Base-by-base conservation (phyloP, 2,329 filamentous ascomycete species). In the Cercospora berteroae region DNA sequence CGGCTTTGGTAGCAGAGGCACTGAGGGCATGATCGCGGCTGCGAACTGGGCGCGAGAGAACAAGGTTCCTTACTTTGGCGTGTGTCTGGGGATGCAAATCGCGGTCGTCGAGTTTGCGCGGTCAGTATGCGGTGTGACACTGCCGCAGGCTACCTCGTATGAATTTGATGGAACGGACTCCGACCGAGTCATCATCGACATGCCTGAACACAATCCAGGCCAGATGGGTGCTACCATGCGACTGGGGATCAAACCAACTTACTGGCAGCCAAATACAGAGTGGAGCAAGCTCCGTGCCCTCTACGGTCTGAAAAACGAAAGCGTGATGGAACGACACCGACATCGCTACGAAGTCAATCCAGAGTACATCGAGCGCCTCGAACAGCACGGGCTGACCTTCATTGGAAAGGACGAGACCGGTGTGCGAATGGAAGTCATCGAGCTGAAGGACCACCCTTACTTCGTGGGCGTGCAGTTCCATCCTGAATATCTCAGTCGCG, bases 281-380 rank as follows among this genome's bases (percentile, higher is more conserved):
- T 95, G 91, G 91, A 91, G 88, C 66, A 89, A 89, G 72, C 85
- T 96, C 27, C 89, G 92, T 16, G 86, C 86, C 7, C 81, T 96
- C 9, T 96, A 96, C 78, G 90, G 89, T 3, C 63, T 78, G 29
- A 66, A 79, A 71, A 72, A 81, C 77, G 67, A 76, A 64, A 77
- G 78, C 63, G 82, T 85, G 60, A 77, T 81, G 52, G 93, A 96
- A 83, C 87, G 93, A 60, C 93, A 97, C 79, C 88, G 93, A 68
- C 93, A 97, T 80, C 87, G 93, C 42, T 97, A 96, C 78, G 93
- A 97, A 81, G 91, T 96, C 71, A 96, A 96, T 81, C 93, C 93
- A 0, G 86, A 87, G 10, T 89, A 90, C 75, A 87, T 96, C 62
- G 87, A 90, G 4, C 80, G 81, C 33, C 83, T 97, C 3, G 85